Evolutionary conservation across 495 filamentous ascomycete genomes (phyloP).

Genomic region (Aspergillus avenaceus): DNA sequence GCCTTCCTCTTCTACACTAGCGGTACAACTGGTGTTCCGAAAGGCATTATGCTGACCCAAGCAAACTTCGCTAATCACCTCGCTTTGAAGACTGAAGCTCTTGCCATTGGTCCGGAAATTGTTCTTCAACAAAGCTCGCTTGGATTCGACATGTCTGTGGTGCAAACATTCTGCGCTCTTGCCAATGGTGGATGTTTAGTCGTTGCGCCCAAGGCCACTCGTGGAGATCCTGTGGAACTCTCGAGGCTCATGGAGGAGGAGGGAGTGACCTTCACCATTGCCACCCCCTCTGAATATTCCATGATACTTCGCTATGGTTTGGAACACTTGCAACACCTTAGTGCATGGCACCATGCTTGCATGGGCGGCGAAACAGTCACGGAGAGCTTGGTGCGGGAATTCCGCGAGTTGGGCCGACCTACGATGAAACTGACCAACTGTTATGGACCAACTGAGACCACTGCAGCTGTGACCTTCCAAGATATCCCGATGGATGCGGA

Average conservation of each 20-base stretch:
- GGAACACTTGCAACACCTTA: background rate
- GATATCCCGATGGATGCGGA: no score
- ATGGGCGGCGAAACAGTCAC: conserved; percentile 5
- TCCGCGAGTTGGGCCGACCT: background rate
- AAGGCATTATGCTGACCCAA: background rate
- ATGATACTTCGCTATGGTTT: conserved; percentile 18
- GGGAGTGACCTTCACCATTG: conserved; percentile 25
- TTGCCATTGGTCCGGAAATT: background rate
- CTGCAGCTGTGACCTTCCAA: background rate
- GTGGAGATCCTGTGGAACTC: conserved; percentile 19
- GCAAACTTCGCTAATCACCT: background rate
- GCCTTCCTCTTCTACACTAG: background rate
- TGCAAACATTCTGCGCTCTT: conserved; percentile 25
- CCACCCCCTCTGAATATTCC: conserved; percentile 30
- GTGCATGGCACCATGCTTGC: background rate
- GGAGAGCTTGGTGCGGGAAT: conserved; percentile 1
- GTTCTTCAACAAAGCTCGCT: conserved; percentile 34
- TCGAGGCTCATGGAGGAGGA: conserved; percentile 22
- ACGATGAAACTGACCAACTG: conserved; percentile 16
- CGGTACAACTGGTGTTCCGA: background rate
- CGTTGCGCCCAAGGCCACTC: conserved; percentile 7
- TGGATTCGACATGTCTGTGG: conserved; percentile 28
- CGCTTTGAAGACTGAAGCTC: background rate
- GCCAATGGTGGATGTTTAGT: conserved; percentile 22
- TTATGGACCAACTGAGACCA: conserved; percentile 28